Base-by-base conservation (phyloP, 257 asterid species). In the Cynanchum wilfordii region DNA sequence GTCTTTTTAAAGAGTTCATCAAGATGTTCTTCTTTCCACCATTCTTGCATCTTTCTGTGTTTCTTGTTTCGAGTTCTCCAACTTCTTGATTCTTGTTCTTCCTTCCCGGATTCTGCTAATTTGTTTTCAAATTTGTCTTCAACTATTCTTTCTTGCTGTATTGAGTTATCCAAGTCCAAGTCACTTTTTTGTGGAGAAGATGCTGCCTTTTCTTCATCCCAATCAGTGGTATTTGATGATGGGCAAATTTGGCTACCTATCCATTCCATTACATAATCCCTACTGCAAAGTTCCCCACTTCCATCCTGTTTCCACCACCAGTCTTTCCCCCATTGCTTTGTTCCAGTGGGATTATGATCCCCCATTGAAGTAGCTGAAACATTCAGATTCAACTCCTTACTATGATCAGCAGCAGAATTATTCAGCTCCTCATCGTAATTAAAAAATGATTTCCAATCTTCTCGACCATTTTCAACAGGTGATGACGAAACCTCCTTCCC, bases 221-320 rank as follows among this genome's bases (percentile, higher is more conserved):
- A 91, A 69, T 82, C 86, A 0, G 84, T 81, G 54, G 75, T 81
- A 52, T 76, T 73, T 3, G 79, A 7, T 2, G 89, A 82, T 13
- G 83, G 84, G 54, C 88, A 81, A 69, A 94, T 88, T 75, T 94
- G 99, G 81, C 93, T 91, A 10, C 97, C 98, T 38, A 94, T 94
- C 99, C 99, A 94, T 82, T 94, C 99, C 87, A 66, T 91, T 19
- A 94, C 98, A 73, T 94, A 94, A 74, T 94, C 99, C 76, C 87
- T 94, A 75, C 96, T 94, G 30, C 96, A 83, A 73, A 94, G 70
- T 78, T 94, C 99, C 55, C 89, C 98, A 79, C 89, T 87, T 24
- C 97, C 99, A 76, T 94, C 99, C 75, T 94, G 98, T 73, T 57
- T 94, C 99, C 99, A 94, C 99, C 99, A 94, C 99, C 99, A 94